Evolutionary conservation across 75 land plant species (phyloP).

Genomic region (Cunninghamia lanceolata): DNA sequence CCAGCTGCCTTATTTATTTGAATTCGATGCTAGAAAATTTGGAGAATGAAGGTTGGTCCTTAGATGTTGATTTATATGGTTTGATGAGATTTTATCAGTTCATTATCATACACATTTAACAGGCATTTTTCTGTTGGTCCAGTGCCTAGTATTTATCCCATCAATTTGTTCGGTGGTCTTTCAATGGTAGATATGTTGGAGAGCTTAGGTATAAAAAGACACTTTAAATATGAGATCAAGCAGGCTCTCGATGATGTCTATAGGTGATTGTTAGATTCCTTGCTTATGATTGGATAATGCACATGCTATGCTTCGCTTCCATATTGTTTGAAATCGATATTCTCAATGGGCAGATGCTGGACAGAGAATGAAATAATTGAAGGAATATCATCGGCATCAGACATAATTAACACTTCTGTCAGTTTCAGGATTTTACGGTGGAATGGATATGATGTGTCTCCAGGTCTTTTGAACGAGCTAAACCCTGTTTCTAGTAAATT

Average conservation of each 20-base stretch:
- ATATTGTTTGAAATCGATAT: not conserved
- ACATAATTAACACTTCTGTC: no score
- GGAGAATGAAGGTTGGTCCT: conserved; percentile 40
- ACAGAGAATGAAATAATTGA: no score
- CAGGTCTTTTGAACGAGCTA: not conserved
- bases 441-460: no score
- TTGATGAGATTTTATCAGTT: not conserved
- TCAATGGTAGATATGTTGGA: conserved; percentile 47
- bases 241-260: conserved; percentile 43
- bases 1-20: conserved; percentile 36
- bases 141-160: conserved; percentile 63
- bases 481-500: not conserved
- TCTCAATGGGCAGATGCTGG: no score
- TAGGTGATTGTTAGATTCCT: conserved; percentile 24
- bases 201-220: conserved; percentile 48
- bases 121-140: conserved; percentile 12
- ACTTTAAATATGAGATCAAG: conserved; percentile 41
- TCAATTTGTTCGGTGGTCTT: conserved; percentile 26
- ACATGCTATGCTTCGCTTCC: not conserved
- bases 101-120: not conserved
- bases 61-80: not conserved
- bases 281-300: not conserved
- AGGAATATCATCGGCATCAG: no score
- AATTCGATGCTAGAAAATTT: conserved; percentile 26
- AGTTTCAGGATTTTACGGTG: no score